Conservation (phyloP, 371 early-diverging fungal species). For the Mortierella sp. region DNA sequence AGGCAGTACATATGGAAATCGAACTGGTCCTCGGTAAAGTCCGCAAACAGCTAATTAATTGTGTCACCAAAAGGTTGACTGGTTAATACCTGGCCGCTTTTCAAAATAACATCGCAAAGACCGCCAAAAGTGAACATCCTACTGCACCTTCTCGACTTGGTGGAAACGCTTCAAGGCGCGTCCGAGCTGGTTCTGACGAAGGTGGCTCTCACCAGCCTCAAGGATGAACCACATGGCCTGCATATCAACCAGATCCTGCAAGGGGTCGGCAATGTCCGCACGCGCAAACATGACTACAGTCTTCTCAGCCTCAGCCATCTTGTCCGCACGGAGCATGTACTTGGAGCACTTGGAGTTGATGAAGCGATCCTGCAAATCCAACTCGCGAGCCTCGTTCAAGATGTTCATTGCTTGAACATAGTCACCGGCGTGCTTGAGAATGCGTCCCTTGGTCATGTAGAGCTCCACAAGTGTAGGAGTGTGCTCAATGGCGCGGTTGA, state of each 20-base stretch:
- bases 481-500: conserved; percentile 87
- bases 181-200: conserved; percentile 79
- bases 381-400: conserved; percentile 90
- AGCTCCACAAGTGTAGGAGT: conserved; percentile 93
- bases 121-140: too few relatives aligned
- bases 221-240: conserved; percentile 92
- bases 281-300: conserved; percentile 87
- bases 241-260: conserved; percentile 91
- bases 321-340: conserved; percentile 90
- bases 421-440: conserved; percentile 93
- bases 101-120: background rate
- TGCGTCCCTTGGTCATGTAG: conserved; percentile 93
- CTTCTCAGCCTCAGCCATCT: conserved; percentile 87
- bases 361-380: conserved; percentile 95
- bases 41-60: conserved; percentile 67
- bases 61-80: background rate
- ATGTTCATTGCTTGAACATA: conserved; percentile 71
- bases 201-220: conserved; percentile 81
- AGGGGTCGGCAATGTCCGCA: conserved; percentile 78
- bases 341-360: conserved; percentile 96
- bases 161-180: conserved; percentile 91
- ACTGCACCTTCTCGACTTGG: conserved; percentile 77
- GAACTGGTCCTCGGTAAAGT: conserved; percentile 94
- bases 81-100: background rate
- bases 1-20: conserved; percentile 97